phyloP scores from a whole-genome alignment of 2,329 filamentous ascomycete species.

The Coniochaeta sp. region DNA sequence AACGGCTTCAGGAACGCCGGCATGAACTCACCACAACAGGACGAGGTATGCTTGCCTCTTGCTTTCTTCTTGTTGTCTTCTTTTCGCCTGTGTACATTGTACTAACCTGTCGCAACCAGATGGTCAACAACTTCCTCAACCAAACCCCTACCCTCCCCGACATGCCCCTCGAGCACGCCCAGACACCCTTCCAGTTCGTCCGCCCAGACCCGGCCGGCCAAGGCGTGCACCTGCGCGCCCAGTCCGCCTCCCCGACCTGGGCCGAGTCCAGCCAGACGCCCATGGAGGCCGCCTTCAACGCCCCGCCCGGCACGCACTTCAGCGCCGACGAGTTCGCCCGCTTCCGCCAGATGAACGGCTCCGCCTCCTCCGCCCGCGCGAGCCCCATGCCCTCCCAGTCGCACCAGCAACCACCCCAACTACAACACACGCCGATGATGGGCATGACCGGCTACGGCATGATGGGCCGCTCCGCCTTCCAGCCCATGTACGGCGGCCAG shows the following conservation, averaged over 20 bases:
- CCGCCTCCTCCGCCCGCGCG: constrained; percentile 32
- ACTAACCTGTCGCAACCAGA: constrained; percentile 39
- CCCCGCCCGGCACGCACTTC: constrained; percentile 54
- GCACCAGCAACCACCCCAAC: constrained; percentile 27
- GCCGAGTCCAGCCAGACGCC: constrained; percentile 51
- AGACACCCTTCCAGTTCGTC: constrained; percentile 12
- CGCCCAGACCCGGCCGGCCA: constrained; percentile 22
- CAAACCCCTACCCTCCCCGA: constrained; percentile 57
- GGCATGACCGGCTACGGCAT: constrained; percentile 34
- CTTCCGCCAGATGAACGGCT: constrained; percentile 68
- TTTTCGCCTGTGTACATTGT: too few relatives aligned
- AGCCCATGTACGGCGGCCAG: constrained; percentile 27
- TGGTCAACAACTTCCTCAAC: constrained; percentile 91
- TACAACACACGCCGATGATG: constrained; percentile 53
- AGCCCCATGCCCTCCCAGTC: not conserved
- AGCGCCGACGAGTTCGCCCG: constrained; percentile 78
- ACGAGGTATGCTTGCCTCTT: constrained; percentile 59
- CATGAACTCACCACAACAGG: constrained; percentile 65
- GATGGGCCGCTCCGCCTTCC: constrained; percentile 49
- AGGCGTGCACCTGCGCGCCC: constrained; percentile 42
- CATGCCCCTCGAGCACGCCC: constrained; percentile 42
- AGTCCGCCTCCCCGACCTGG: constrained; percentile 47
- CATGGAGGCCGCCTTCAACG: constrained; percentile 66
- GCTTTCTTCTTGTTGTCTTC: not conserved
- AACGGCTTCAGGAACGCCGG: constrained; percentile 71